phyloP scores from a whole-genome alignment of 2,329 filamentous ascomycete genomes.

The Exophiala spinifera region DNA sequence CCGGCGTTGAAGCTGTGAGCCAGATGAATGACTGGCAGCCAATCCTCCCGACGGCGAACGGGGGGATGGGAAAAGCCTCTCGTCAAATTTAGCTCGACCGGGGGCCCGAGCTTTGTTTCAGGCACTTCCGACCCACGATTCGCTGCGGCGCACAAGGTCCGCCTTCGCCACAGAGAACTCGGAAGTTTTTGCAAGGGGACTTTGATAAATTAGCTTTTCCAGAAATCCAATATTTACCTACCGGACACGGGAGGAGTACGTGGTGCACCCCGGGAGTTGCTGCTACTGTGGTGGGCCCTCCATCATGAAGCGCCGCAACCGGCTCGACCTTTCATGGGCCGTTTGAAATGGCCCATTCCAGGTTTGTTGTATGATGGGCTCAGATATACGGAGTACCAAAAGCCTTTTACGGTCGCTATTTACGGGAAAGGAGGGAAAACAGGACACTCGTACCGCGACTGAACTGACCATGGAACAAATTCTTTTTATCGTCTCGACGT shows the following conservation, averaged over 20 bases:
- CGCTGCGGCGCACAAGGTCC: not conserved
- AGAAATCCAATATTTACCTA: no score
- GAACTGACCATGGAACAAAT: no score
- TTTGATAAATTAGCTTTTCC: not conserved
- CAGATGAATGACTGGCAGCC: not conserved
- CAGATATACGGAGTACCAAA: not conserved
- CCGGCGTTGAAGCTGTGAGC: not conserved
- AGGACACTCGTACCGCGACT: no score
- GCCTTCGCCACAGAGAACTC: not conserved
- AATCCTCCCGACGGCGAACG: not conserved
- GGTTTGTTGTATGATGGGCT: not conserved
- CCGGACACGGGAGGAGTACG: not conserved
- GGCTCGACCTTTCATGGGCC: not conserved
- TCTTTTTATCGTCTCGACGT: no score
- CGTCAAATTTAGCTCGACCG: not conserved
- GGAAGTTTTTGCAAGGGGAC: not conserved
- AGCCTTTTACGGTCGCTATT: not conserved
- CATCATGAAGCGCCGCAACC: not conserved
- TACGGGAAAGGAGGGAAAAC: no score
- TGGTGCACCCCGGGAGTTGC: not conserved
- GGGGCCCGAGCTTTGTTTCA: not conserved
- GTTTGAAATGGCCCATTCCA: not conserved
- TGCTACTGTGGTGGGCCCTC: not conserved
- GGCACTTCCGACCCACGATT: not conserved
- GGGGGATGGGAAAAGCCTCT: not conserved